Conservation (phyloP, 2,329 filamentous ascomycete genomes). For the Lasiodiplodia sp. region DNA sequence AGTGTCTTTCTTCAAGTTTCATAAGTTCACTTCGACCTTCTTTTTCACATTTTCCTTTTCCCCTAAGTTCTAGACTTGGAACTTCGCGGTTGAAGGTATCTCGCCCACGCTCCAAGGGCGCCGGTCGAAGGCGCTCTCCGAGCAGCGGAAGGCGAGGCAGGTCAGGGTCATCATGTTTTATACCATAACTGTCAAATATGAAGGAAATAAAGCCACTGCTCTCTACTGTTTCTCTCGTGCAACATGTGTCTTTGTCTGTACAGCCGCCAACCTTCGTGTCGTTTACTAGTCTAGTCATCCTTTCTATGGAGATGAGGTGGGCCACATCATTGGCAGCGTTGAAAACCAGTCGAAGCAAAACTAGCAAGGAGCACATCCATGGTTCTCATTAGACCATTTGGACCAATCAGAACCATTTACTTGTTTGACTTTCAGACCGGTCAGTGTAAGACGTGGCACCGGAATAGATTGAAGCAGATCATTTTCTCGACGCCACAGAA, state of each 20-base stretch:
- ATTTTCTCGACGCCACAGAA: background rate
- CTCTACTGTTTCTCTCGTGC: background rate
- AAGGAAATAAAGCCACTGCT: slow-evolving; percentile 4
- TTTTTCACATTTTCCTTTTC: background rate
- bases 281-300: background rate
- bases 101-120: background rate
- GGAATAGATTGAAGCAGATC: background rate
- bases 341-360: background rate
- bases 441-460: background rate
- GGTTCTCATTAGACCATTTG: background rate
- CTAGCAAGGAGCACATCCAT: background rate
- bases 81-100: background rate
- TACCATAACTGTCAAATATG: slow-evolving; percentile 1
- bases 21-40: background rate
- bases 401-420: background rate
- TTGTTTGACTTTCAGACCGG: background rate
- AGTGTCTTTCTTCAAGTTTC: slow-evolving; percentile 2
- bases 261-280: background rate
- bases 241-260: background rate
- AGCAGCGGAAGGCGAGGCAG: slow-evolving; percentile 5
- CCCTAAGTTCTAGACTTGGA: background rate
- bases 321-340: background rate
- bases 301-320: background rate
- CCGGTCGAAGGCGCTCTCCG: background rate
- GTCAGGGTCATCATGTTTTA: background rate